Evolutionary conservation across 108 stramenopile genomes (phyloP), one percentile per base, ranked within the genome.

Genomic region (Pelagomonas calceolata): DNA sequence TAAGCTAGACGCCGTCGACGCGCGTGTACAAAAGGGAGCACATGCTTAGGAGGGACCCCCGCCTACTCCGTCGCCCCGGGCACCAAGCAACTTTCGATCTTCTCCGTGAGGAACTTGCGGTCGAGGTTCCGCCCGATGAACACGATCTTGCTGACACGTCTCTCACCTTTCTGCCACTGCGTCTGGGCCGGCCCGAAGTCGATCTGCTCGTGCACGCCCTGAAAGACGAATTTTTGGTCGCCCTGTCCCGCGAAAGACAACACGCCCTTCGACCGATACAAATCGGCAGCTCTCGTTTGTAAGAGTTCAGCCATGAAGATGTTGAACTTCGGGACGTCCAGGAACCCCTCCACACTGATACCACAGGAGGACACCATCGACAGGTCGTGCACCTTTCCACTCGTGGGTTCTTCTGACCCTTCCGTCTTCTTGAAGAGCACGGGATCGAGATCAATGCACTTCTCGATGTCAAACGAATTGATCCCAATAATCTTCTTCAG

Each of bases 141-240:
- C 10, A 96, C 95, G 80, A 96, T 90, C 70, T 96, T 96, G 84
- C 91, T 93, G 64, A 87, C 67, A 30, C 88, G 80, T 37, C 74
- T 75, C 75, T 94, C 95, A 0, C 73, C 90, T 32, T 82, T 82
- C 44, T 74, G 80, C 93, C 92, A 96, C 63, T 90, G 88, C 37
- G 90, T 88, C 67, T 89, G 75, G 36, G 91, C 88, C 36, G 95
- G 95, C 64, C 95, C 95, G 81, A 96, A 96, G 80, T 95, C 90
- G 75, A 92, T 96, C 80, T 96, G 95, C 74, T 96, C 95, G 80
- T 96, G 95, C 10, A 96, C 95, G 35, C 95, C 95, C 79, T 96
- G 95, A 76, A 96, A 96, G 16, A 96, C 95, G 82, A 96, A 96
- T 76, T 94, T 94, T 30, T 88, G 85, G 80, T 93, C 83, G 18